phyloP scores from a whole-genome alignment of 768 basidiomycete genomes.

The Tricholoma flavovirens region DNA sequence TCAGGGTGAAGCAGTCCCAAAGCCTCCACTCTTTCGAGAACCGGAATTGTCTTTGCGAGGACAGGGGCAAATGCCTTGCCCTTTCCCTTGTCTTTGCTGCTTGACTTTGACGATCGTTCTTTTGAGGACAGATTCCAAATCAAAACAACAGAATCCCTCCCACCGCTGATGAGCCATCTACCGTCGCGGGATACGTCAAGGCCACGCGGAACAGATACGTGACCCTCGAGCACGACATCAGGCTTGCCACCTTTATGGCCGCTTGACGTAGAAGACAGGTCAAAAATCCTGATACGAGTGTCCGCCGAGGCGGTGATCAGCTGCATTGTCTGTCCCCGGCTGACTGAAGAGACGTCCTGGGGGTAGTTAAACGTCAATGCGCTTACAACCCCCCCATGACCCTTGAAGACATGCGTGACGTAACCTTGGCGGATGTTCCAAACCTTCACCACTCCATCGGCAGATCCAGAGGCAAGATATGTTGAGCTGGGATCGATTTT shows the following conservation, averaged over 20 bases:
- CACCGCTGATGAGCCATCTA: constrained; percentile 85
- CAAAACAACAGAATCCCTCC: constrained; percentile 87
- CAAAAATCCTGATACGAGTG: constrained; percentile 87
- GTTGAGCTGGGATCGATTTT: constrained; percentile 79
- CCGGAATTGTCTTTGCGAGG: constrained; percentile 73
- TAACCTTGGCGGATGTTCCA: constrained; percentile 89
- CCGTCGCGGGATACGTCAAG: constrained; percentile 83
- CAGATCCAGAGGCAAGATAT: constrained; percentile 91
- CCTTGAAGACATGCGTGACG: constrained; percentile 91
- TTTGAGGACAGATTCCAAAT: constrained; percentile 77
- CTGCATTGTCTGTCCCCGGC: constrained; percentile 54
- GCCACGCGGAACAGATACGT: constrained; percentile 90
- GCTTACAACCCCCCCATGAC: constrained; percentile 96
- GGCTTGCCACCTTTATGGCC: constrained; percentile 56
- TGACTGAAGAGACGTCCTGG: constrained; percentile 46
- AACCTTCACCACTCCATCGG: constrained; percentile 95
- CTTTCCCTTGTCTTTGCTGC: constrained; percentile 46
- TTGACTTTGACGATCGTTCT: constrained; percentile 15
- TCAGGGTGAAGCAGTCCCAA: constrained; percentile 62
- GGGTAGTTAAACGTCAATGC: constrained; percentile 84
- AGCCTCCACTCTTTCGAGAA: constrained; percentile 83
- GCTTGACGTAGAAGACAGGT: constrained; percentile 65
- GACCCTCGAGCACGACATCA: constrained; percentile 84
- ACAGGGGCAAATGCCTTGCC: constrained; percentile 44
- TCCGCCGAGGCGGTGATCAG: constrained; percentile 91